Evolutionary conservation across 2,329 filamentous ascomycete genomes (phyloP), one percentile per base, ranked within the genome.

Genomic region (Penicillium sp.): DNA sequence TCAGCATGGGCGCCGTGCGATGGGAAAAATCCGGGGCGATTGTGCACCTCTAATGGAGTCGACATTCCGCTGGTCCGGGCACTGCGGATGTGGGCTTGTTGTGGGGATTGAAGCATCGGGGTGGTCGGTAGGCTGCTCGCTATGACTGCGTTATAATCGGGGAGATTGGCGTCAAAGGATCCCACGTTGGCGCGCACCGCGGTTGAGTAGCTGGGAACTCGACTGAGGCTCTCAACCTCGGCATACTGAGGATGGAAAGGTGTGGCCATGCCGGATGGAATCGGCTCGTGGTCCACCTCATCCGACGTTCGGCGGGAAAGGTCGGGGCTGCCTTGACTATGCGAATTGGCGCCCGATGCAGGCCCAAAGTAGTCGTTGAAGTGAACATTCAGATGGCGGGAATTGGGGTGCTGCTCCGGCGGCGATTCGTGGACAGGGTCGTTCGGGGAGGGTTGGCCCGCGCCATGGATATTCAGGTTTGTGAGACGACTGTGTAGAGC

Each of bases 121-220:
- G 57, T 51, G 5, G 51, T 50, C 17, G 52, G 48, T 17, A 57
- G 28, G 17, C 51, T 49, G 28, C 50, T 52, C 6, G 59, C 56
- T 16, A 61, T 54, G 10, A 77, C 80, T 2, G 80, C 74, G 39
- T 74, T 66, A 55, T 88, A 88, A 55, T 84, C 79, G 0, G 84
- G 84, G 4, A 85, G 71, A 9, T 62, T 62, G 4, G 67, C 60
- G 20, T 70, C 70, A 14, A 72, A 70, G 5, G 71, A 70, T 22
- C 75, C 72, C 11, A 78, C 75, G 4, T 79, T 77, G 0, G 80
- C 77, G 46, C 76, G 77, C 16, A 87, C 77, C 0, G 84, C 84
- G 1, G 84, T 88, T 11, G 76, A 75, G 59, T 89, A 89, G 39
- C 84, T 88, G 1, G 84, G 84, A 2, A 89, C 84, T 48, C 83